Conservation (phyloP, 2,329 filamentous ascomycete species). For the Botryotinia convoluta region DNA sequence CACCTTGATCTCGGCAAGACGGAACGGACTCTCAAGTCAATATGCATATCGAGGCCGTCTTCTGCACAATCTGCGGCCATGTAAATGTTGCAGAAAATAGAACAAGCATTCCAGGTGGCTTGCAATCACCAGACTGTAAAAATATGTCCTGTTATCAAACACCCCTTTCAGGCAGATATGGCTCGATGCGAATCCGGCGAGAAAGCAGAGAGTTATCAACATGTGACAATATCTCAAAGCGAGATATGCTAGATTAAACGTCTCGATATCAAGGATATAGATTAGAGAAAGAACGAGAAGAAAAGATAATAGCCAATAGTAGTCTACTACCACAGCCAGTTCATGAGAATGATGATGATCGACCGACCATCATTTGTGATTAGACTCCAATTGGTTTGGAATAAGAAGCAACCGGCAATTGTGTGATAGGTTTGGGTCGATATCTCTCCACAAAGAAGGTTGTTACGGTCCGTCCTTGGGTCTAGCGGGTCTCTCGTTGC, state of each 20-base stretch:
- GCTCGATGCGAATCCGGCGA: constrained; percentile 8
- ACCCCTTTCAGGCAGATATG: constrained; percentile 14
- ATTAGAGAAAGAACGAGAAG: constrained; percentile 20
- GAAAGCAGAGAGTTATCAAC: constrained; percentile 19
- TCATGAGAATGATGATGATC: constrained; percentile 7
- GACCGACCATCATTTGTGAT: constrained; percentile 8
- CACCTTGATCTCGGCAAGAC: constrained; percentile 20
- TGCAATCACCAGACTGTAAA: constrained; percentile 34
- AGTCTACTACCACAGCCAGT: constrained; percentile 1
- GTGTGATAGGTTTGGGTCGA: constrained; percentile 23
- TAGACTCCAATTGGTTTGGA: constrained; percentile 28
- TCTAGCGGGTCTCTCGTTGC: constrained; percentile 24
- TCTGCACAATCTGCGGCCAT: constrained; percentile 20
- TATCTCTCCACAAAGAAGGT: constrained; percentile 23
- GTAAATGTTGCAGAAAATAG: constrained; percentile 25
- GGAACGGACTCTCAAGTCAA: constrained; percentile 11
- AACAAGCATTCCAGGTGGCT: constrained; percentile 30
- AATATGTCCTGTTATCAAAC: constrained; percentile 23
- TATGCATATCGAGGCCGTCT: constrained; percentile 20
- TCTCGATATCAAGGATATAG: constrained; percentile 21
- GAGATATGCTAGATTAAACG: constrained; percentile 12
- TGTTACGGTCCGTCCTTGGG: constrained; percentile 25
- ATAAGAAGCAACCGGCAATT: constrained; percentile 28
- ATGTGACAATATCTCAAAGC: constrained; percentile 22
- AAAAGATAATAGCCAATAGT: constrained; percentile 10